Evolutionary conservation across 345 rosid species (phyloP), one percentile per base, ranked within the genome.

Genomic region (Eucalyptus cloeziana): DNA sequence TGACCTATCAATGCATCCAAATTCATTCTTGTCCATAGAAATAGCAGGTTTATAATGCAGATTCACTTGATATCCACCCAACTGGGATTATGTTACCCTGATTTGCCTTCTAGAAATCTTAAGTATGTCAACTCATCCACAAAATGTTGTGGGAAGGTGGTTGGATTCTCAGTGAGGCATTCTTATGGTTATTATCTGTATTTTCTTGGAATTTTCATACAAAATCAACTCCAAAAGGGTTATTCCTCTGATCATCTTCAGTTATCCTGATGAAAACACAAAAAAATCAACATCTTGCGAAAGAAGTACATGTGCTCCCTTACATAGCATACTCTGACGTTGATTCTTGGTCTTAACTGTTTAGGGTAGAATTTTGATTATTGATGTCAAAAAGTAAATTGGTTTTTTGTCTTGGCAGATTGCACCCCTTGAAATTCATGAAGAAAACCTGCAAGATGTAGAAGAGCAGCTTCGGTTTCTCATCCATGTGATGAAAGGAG

Each of bases 381-480:
- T 71, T 71, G 81, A 71, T 21, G 52, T 27, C 52, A 67, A 67
- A 19, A 19, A 31, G 81, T 40, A 69, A 44, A 45, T 30, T 30
- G 52, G 30, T 79, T n/a, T 71, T 31, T 88, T 89, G 86, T 79
- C 89, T 91, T 90, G 88, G 88, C 95, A 97, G 99, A 98, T 97
- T 92, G 97, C 99, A 86, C 99, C 99, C 90, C 91, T 97, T 89
- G 95, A 95, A 91, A 94, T 93, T 88, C 95, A 91, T 88, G 86
- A 91, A 90, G 99, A 96, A 92, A 95, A 91, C 88, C 90, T 95
- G 88, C 86, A 91, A 91, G 98, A 96, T 92, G 96, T 94, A 33
- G 99, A 97, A 94, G 97, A 93, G 93, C 99, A 97, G 91, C 97
- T 97, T 47, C 92, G 91, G 49, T 94, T 94, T 90, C 92, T 97